Conservation (phyloP, 2,329 filamentous ascomycete species). For the Aspergillus ibericus region DNA sequence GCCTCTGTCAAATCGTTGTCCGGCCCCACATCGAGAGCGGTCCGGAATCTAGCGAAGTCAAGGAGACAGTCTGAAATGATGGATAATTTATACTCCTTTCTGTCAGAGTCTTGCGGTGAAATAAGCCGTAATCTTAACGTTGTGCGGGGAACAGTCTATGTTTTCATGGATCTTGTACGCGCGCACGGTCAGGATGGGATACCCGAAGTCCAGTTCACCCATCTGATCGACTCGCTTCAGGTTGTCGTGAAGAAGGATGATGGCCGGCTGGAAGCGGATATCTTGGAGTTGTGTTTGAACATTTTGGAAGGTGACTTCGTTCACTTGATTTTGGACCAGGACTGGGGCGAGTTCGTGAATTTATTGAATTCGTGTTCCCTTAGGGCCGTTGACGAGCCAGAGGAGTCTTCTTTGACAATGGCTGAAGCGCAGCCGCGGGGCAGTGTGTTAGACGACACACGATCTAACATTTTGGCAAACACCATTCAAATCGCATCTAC, state of each 20-base stretch:
- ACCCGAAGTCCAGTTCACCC: conserved; percentile 38
- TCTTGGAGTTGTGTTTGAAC: conserved; percentile 43
- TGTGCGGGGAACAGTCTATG: conserved; percentile 41
- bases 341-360: conserved; percentile 36
- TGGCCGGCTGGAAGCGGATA: conserved; percentile 40
- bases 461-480: conserved; percentile 40
- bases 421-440: conserved; percentile 25
- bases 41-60: conserved; percentile 44
- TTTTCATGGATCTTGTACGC: conserved; percentile 43
- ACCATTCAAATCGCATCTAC: conserved; percentile 38
- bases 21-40: conserved; percentile 44
- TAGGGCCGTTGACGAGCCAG: conserved; percentile 32
- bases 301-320: conserved; percentile 41
- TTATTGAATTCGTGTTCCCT: conserved; percentile 38
- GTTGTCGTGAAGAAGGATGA: conserved; percentile 38
- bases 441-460: conserved; percentile 35
- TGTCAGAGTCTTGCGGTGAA: conserved; percentile 35
- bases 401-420: conserved; percentile 19
- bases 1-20: conserved; percentile 45
- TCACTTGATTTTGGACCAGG: conserved; percentile 30
- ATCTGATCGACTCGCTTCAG: conserved; percentile 37
- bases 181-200: conserved; percentile 42
- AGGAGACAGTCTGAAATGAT: conserved; percentile 41
- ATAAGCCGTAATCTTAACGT: conserved; percentile 42
- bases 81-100: conserved; percentile 36